Conservation (phyloP, 192 early-diverging fungal genomes). For the Coemansia sp. region DNA sequence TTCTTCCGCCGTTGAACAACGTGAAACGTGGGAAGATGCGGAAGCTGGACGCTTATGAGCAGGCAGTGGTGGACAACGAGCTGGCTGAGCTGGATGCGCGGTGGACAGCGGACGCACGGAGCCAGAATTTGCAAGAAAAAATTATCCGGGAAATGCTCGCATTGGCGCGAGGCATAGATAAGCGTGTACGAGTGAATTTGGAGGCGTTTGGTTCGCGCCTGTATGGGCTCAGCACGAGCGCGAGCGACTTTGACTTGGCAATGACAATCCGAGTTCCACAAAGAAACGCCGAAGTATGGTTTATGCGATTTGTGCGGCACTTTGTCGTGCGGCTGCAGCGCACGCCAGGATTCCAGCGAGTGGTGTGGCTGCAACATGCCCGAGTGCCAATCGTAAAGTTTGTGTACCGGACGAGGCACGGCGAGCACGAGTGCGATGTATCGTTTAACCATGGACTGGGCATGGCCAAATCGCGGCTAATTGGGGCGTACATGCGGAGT, state of each 20-base stretch:
- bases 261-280: neutral
- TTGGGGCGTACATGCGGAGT: slow-evolving; percentile 14
- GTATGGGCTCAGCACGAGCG: slow-evolving; percentile 17
- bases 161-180: neutral
- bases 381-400: slow-evolving; percentile 49
- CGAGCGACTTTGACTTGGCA: slow-evolving; percentile 30
- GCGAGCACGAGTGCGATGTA: slow-evolving; percentile 32
- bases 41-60: neutral
- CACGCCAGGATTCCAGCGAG: neutral
- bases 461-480: slow-evolving; percentile 19
- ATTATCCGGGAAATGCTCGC: neutral
- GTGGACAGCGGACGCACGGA: neutral
- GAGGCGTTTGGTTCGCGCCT: slow-evolving; percentile 20
- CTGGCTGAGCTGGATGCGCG: neutral
- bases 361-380: slow-evolving; percentile 19
- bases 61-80: neutral
- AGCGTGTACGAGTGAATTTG: neutral
- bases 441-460: slow-evolving; percentile 23
- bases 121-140: neutral
- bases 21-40: neutral
- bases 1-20: slow-evolving; percentile 4
- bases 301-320: neutral
- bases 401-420: neutral
- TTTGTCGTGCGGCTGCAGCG: neutral
- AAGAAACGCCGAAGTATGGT: neutral